Percentiles rank a stretch among this genome's conserved stretches.
Conservation (phyloP, 2,329 filamentous ascomycete species). For the Elsinoe necatrix region DNA sequence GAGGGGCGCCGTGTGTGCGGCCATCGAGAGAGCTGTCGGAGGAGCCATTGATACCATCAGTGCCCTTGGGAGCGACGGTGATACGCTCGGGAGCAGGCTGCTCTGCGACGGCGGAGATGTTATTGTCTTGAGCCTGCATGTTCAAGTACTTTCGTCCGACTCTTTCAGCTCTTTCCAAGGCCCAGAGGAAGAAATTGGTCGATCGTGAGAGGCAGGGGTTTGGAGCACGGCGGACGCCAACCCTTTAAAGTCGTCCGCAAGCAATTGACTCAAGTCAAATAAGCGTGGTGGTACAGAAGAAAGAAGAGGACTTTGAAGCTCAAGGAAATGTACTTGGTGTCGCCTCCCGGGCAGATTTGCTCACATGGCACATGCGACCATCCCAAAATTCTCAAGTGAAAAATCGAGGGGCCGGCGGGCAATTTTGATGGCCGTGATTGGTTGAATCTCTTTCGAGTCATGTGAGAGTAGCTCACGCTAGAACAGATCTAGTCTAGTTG, state of each 20-base stretch:
- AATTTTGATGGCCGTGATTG: not conserved
- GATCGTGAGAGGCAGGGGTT: slow-evolving; percentile 1
- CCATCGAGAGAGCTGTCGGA: slow-evolving; percentile 19
- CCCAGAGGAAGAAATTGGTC: not conserved
- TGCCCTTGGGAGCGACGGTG: slow-evolving; percentile 27
- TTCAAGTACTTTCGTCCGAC: not conserved
- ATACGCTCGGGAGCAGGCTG: slow-evolving; percentile 23
- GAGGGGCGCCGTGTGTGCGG: slow-evolving; percentile 30
- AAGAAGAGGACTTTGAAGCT: not conserved
- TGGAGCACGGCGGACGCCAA: slow-evolving; percentile 9
- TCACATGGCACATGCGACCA: slow-evolving; percentile 6
- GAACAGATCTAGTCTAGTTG: not conserved
- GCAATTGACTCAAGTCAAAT: not conserved
- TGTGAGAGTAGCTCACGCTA: not conserved
- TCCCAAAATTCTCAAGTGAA: slow-evolving; percentile 3
- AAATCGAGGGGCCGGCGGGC: not conserved
- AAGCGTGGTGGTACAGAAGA: slow-evolving; percentile 2
- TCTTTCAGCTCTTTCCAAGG: not conserved
- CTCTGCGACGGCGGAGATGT: slow-evolving; percentile 19
- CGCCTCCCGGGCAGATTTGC: not conserved
- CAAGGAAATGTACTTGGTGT: not conserved
- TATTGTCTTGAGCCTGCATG: slow-evolving; percentile 7
- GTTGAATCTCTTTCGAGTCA: not conserved
- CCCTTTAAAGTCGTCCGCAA: slow-evolving; percentile 14
- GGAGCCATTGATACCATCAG: not conserved